Conservation (phyloP, 805 yeast genomes). For the Pichia eremophila region DNA sequence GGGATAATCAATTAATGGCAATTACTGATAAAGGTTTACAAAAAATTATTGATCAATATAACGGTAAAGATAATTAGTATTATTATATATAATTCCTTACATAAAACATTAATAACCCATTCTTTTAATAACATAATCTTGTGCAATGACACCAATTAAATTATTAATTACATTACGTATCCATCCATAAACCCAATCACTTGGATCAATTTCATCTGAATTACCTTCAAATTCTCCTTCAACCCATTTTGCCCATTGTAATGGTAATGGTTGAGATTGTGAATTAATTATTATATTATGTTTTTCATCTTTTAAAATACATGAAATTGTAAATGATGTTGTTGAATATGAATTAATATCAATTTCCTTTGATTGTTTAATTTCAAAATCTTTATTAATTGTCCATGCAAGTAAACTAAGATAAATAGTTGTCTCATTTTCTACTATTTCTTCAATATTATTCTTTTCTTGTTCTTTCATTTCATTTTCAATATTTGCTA, state of each 20-base stretch:
- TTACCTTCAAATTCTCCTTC: slow-evolving; percentile 22
- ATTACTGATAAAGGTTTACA: slow-evolving; percentile 35
- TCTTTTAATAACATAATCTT: slow-evolving; percentile 79
- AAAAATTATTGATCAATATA: slow-evolving; percentile 33
- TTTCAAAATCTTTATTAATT: slow-evolving; percentile 13
- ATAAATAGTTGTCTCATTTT: slow-evolving; percentile 23
- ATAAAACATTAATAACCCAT: slow-evolving; percentile 51
- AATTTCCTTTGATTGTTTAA: slow-evolving; percentile 21
- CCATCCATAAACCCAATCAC: slow-evolving; percentile 78
- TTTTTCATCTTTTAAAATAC: slow-evolving; percentile 68
- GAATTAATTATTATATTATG: slow-evolving; percentile 67
- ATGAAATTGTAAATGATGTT: slow-evolving; percentile 62
- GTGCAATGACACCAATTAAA: slow-evolving; percentile 81
- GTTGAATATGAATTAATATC: slow-evolving; percentile 38
- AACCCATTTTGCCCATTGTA: slow-evolving; percentile 92
- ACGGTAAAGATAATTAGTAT: slow-evolving; percentile 5
- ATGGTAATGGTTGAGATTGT: slow-evolving; percentile 84
- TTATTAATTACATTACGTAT: slow-evolving; percentile 68
- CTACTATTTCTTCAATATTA: slow-evolving; percentile 17
- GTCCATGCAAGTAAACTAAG: slow-evolving; percentile 27
- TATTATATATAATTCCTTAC: no score
- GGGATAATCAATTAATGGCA: slow-evolving; percentile 51
- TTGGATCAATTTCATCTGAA: slow-evolving; percentile 41
- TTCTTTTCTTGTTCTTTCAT: slow-evolving; percentile 30
- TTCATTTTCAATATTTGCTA: slow-evolving; percentile 75